Percentiles rank a stretch among this genome's conserved stretches.
These are phyloP conservation scores for Lophiotrema nucula DNA, from an alignment of 495 filamentous ascomycete genomes.

Conservation along the genomic window DNA sequence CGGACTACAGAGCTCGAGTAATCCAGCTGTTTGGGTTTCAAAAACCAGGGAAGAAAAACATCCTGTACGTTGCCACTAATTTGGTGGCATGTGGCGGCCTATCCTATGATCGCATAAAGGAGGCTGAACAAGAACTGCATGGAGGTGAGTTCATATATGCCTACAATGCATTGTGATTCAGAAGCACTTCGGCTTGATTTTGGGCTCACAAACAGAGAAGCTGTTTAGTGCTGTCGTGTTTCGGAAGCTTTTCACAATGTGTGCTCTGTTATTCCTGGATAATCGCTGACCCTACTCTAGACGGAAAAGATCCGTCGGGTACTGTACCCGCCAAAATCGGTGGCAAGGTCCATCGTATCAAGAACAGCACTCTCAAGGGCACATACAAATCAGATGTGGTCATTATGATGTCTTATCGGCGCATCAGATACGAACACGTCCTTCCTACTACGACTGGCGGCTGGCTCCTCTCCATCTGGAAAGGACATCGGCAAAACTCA, in stretches of 20 bases:
- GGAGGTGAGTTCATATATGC: too few species aligned
- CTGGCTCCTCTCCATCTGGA: background rate
- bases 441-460: background rate
- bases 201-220: too few species aligned
- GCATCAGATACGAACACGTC: background rate
- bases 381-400: background rate
- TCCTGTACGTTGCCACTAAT: background rate
- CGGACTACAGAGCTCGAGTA: background rate
- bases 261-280: too few species aligned
- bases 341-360: background rate
- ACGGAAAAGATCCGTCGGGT: background rate
- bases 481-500: background rate
- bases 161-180: too few species aligned
- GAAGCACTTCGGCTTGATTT: too few species aligned
- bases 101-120: background rate
- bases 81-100: background rate
- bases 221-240: too few species aligned
- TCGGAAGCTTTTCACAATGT: too few species aligned
- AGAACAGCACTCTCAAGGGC: background rate
- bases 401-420: background rate
- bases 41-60: background rate
- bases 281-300: too few species aligned
- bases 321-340: background rate
- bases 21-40: background rate
- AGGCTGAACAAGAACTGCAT: background rate